Evolutionary conservation across 441 rosid genomes (phyloP), one percentile per base, ranked within the genome.

Genomic region (Eruca vesicaria): DNA sequence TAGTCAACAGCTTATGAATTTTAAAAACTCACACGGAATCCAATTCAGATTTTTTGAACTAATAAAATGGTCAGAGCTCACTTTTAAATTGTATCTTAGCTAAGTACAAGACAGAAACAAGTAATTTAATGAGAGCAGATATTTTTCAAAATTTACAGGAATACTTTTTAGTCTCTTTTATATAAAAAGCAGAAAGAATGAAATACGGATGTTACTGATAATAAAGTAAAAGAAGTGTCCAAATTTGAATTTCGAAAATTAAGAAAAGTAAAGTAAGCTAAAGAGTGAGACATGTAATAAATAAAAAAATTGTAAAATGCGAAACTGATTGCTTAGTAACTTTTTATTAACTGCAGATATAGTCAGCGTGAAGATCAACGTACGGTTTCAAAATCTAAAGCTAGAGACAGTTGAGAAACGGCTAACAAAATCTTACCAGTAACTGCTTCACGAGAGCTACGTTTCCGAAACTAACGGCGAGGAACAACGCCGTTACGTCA

Each of bases 401-500:
- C 58, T 52, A 36, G 1, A 26, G 7, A 43, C 33, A n/a, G 23
- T 2, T 32, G 2, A 32, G 9, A 6, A 33, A 33, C n/a, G n/a
- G n/a, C n/a, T n/a, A 33, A 33, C 9, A 33, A 33, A 33, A 8
- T 1, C 5, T 83, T 88, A 96, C 99, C 94, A 96, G 89, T 38
- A 96, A 64, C 63, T 82, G 79, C 89, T 85, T 96, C 55, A 93
- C 91, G 77, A 96, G 89, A 66, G 85, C 80, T 14, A 82, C 86
- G 82, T 88, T 90, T 81, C 98, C 98, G 28, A 79, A 81, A 48
- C 86, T 97, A 58, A 82, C 94, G 58, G 97, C 97, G 77, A 93
- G 88, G 79, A 93, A 91, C 72, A 96, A 81, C 63, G 99, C 87
- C 11, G 96, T 86, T 36, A 96, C 98, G 57, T 93, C 97, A 16